Evolutionary conservation across 164 flowering plant species (phyloP).

Genomic region (Umbellularia californica): DNA sequence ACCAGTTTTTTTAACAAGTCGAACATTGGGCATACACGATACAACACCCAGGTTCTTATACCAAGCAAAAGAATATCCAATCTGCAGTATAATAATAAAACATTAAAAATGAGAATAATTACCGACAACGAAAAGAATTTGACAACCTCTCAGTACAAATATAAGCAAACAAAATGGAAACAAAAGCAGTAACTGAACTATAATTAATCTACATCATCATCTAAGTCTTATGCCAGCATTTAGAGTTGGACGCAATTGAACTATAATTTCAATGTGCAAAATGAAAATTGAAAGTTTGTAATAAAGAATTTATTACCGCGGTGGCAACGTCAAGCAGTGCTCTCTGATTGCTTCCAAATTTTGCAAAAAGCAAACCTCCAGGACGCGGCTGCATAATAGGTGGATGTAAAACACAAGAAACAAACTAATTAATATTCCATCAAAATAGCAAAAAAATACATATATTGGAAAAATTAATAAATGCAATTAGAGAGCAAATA

Average conservation of each 20-base stretch:
- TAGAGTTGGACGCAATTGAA: too few species aligned
- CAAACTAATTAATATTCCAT: background rate
- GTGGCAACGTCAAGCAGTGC: conserved; percentile 91
- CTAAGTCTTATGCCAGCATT: too few species aligned
- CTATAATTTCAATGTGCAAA: too few species aligned
- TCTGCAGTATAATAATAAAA: too few species aligned
- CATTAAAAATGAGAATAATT: too few species aligned
- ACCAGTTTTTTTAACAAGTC: too few species aligned
- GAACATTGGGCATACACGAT: too few species aligned
- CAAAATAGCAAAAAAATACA: background rate
- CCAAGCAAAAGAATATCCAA: too few species aligned
- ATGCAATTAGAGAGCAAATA: background rate
- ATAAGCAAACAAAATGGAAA: background rate
- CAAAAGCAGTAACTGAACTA: background rate
- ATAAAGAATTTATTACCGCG: conserved; percentile 44
- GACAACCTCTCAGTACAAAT: background rate
- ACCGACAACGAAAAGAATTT: background rate
- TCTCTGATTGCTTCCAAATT: conserved; percentile 86
- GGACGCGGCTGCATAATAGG: conserved; percentile 65
- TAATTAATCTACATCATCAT: too few species aligned
- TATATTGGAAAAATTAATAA: background rate
- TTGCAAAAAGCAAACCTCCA: conserved; percentile 85
- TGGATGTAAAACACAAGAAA: conserved; percentile 1
- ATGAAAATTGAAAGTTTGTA: background rate
- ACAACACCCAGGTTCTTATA: too few species aligned